These are phyloP conservation scores for Geotrichum cucujoidarum DNA, from an alignment of 1,139 yeast species.

Conservation along the genomic window DNA sequence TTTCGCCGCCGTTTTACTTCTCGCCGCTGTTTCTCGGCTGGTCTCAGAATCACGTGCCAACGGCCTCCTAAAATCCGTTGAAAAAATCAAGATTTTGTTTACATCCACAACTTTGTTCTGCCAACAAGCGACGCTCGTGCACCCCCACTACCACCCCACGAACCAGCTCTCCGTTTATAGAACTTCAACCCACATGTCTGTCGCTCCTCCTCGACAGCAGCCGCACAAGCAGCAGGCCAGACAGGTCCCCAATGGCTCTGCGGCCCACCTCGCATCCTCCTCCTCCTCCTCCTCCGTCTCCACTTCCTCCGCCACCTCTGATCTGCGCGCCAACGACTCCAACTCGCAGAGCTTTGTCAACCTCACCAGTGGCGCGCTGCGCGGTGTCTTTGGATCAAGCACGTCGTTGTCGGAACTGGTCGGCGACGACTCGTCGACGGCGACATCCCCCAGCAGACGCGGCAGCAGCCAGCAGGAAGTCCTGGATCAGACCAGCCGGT, in stretches of 20 bases:
- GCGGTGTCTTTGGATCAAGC: slow-evolving; percentile 39
- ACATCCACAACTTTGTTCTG: too few relatives aligned
- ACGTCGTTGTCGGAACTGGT: slow-evolving; percentile 38
- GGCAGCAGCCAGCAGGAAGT: not conserved
- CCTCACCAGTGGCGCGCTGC: slow-evolving; percentile 33
- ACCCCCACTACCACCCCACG: not conserved
- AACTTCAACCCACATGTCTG: slow-evolving; percentile 13
- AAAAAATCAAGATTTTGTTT: too few relatives aligned
- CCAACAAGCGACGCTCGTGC: not conserved
- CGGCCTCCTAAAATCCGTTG: too few relatives aligned
- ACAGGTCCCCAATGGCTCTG: not conserved
- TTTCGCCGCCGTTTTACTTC: too few relatives aligned
- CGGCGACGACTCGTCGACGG: slow-evolving; percentile 29
- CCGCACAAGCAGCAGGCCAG: too few relatives aligned
- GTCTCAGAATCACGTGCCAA: too few relatives aligned
- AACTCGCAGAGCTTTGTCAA: slow-evolving; percentile 26
- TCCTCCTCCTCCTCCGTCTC: not conserved
- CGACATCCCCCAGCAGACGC: not conserved
- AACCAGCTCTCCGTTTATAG: too few relatives aligned
- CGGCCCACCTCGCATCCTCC: not conserved
- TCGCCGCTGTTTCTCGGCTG: too few relatives aligned
- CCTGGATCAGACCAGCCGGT: not conserved
- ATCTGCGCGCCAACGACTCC: slow-evolving; percentile 2
- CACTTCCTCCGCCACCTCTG: not conserved
- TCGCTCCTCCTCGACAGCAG: slow-evolving; percentile 15